Evolutionary conservation across 2,329 filamentous ascomycete species (phyloP).

Genomic region (Talaromyces sp.): DNA sequence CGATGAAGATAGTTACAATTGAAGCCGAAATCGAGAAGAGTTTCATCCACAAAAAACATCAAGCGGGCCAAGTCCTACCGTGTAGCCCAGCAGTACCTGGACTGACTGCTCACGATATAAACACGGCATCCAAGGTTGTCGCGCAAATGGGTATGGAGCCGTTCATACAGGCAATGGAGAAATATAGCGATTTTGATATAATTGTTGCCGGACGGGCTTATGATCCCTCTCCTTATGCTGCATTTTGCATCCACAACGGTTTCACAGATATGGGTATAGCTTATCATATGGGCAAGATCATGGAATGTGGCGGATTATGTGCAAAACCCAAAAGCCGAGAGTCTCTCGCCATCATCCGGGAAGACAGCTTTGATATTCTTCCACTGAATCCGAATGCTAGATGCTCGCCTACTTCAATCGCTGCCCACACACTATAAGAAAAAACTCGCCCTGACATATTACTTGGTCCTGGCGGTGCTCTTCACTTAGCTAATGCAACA

Average conservation of each 20-base stretch:
- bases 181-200: conserved; percentile 36
- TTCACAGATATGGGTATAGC: not conserved
- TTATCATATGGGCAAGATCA: conserved; percentile 49
- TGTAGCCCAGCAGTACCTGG: not conserved
- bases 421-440: conserved; percentile 50
- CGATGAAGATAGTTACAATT: not conserved
- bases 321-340: conserved; percentile 41
- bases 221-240: conserved; percentile 35
- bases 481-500: conserved; percentile 34
- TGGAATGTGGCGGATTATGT: conserved; percentile 48
- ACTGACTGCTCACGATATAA: not conserved
- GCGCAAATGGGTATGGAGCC: not conserved
- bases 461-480: conserved; percentile 41
- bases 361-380: conserved; percentile 43
- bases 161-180: conserved; percentile 2
- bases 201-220: conserved; percentile 42
- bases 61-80: not conserved
- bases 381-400: conserved; percentile 33
- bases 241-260: conserved; percentile 13
- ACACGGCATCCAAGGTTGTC: not conserved
- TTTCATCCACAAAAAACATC: not conserved
- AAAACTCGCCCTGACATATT: conserved; percentile 48
- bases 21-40: not conserved
- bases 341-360: conserved; percentile 37
- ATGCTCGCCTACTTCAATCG: conserved; percentile 46